phyloP scores from a whole-genome alignment of 1,139 yeast genomes.

The Yamadazyma buinensis region DNA sequence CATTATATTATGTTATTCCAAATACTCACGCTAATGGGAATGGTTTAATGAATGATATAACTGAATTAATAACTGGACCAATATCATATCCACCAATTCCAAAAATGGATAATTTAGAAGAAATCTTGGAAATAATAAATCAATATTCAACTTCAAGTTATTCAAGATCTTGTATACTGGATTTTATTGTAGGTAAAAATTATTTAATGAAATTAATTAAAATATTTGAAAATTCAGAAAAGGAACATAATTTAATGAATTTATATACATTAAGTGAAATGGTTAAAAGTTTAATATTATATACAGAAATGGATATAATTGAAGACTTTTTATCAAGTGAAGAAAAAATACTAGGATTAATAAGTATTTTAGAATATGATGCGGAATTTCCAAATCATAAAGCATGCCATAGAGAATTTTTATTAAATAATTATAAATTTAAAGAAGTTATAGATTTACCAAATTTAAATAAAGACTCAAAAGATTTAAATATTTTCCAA shows the following conservation, averaged over 20 bases:
- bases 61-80: constrained; percentile 81
- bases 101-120: constrained; percentile 41
- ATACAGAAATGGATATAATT: constrained; percentile 66
- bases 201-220: constrained; percentile 52
- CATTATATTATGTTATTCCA: constrained; percentile 69
- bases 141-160: constrained; percentile 57
- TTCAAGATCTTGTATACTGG: constrained; percentile 50
- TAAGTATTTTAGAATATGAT: constrained; percentile 90
- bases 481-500: constrained; percentile 53
- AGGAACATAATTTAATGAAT: constrained; percentile 41
- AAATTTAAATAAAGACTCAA: constrained; percentile 25
- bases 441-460: constrained; percentile 74
- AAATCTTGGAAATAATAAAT: constrained; percentile 48
- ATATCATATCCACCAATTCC: constrained; percentile 63
- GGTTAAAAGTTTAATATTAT: constrained; percentile 62
- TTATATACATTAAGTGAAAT: constrained; percentile 70
- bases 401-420: constrained; percentile 71
- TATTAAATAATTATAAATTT: constrained; percentile 56
- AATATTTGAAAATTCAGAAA: constrained; percentile 57
- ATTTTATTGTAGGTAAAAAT: constrained; percentile 44
- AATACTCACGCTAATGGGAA: constrained; percentile 24
- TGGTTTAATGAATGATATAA: constrained; percentile 41
- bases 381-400: constrained; percentile 76
- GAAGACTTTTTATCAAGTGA: constrained; percentile 63
- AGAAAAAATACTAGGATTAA: constrained; percentile 55